Conservation (phyloP, 768 basidiomycete genomes). For the Boletus patriciae region DNA sequence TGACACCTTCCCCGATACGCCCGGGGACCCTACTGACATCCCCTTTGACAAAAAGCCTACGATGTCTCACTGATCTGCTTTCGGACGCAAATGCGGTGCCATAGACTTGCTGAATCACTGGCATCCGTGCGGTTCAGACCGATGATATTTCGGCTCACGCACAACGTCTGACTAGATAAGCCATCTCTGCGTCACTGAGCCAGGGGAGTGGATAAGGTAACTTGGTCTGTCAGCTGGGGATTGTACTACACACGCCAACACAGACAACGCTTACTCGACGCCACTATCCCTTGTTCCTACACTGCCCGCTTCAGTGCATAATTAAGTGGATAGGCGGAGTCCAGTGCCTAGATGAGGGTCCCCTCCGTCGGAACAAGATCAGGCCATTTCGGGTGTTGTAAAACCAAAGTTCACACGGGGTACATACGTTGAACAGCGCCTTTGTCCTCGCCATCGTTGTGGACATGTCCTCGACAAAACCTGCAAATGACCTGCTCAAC, state of each 20-base stretch:
- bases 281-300: too few species aligned
- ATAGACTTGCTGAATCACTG: too few species aligned
- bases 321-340: too few species aligned
- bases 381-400: background rate
- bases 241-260: too few species aligned
- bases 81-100: background rate
- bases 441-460: background rate
- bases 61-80: background rate
- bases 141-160: too few species aligned
- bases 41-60: too few species aligned
- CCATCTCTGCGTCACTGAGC: background rate
- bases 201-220: too few species aligned
- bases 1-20: background rate
- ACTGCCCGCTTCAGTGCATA: too few species aligned
- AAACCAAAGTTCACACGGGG: conserved; percentile 8
- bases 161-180: background rate
- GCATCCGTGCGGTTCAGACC: too few species aligned
- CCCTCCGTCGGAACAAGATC: background rate
- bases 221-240: too few species aligned
- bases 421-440: background rate
- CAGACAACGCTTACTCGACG: too few species aligned
- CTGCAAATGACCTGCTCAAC: conserved; percentile 48
- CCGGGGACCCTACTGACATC: background rate
- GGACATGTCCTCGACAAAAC: conserved; percentile 23
- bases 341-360: too few species aligned